These are phyloP conservation scores for Monilinia laxa DNA, from an alignment of 2,329 filamentous ascomycete genomes.

Conservation along the genomic window DNA sequence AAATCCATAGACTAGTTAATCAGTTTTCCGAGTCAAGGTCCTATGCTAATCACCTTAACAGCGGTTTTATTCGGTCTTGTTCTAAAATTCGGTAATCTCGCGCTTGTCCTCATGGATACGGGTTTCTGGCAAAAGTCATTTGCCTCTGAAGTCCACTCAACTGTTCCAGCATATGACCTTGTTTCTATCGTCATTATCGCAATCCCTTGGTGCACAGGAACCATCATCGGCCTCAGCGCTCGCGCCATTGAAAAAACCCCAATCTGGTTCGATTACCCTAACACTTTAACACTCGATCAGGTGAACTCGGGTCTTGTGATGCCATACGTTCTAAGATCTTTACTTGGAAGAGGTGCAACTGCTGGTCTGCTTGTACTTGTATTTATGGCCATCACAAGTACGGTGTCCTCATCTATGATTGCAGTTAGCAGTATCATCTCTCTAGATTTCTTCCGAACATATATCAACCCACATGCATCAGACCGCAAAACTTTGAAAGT, in stretches of 20 bases:
- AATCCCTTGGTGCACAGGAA: slow-evolving; percentile 49
- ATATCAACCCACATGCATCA: slow-evolving; percentile 46
- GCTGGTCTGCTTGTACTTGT: slow-evolving; percentile 47
- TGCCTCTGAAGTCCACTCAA: slow-evolving; percentile 48
- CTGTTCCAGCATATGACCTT: slow-evolving; percentile 45
- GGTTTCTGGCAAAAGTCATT: slow-evolving; percentile 56
- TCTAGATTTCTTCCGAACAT: slow-evolving; percentile 52
- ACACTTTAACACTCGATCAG: slow-evolving; percentile 32
- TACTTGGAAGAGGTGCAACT: slow-evolving; percentile 37
- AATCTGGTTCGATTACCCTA: slow-evolving; percentile 43
- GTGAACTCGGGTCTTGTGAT: slow-evolving; percentile 36
- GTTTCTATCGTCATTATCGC: slow-evolving; percentile 50
- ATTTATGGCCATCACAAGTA: slow-evolving; percentile 54
- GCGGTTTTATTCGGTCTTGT: slow-evolving; percentile 48
- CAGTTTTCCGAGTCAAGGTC: neutral
- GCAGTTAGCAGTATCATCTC: slow-evolving; percentile 52
- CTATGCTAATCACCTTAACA: neutral
- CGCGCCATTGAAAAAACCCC: slow-evolving; percentile 47
- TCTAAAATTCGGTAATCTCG: slow-evolving; percentile 47
- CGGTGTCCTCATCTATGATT: slow-evolving; percentile 51
- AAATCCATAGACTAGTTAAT: neutral
- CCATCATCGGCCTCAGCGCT: slow-evolving; percentile 48
- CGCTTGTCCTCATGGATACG: slow-evolving; percentile 47
- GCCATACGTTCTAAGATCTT: slow-evolving; percentile 38
- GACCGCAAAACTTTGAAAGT: slow-evolving; percentile 46